phyloP scores from a whole-genome alignment of 208 protist genomes.

The Leishmania gerbilli region DNA sequence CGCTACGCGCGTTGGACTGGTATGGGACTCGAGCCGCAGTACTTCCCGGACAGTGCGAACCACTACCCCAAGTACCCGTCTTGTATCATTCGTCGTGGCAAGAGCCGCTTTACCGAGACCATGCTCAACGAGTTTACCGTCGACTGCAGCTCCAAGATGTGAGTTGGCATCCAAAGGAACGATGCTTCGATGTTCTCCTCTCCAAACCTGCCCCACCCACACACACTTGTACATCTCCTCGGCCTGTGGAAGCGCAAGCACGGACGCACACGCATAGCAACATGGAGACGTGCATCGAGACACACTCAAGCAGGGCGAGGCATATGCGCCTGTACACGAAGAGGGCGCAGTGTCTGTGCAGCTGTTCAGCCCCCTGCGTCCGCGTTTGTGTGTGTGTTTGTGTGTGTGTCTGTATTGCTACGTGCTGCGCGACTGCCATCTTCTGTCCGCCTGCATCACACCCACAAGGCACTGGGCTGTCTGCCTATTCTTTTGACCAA shows the following conservation, averaged over 20 bases:
- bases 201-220: background rate
- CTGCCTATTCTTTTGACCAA: background rate
- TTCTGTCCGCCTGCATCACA: background rate
- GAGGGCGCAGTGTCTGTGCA: background rate
- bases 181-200: background rate
- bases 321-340: background rate
- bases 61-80: slow-evolving; percentile 37
- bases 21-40: slow-evolving; percentile 57
- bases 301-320: background rate
- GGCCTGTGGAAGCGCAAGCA: background rate
- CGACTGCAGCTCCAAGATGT: slow-evolving; percentile 22
- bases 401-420: background rate
- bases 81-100: slow-evolving; percentile 42
- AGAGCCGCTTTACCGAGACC: slow-evolving; percentile 44
- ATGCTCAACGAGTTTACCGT: slow-evolving; percentile 63
- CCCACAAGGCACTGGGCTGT: background rate
- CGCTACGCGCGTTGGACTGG: slow-evolving; percentile 46
- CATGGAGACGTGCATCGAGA: background rate
- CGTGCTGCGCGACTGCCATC: background rate
- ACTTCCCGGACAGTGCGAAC: slow-evolving; percentile 51
- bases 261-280: background rate
- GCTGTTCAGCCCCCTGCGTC: background rate
- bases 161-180: background rate
- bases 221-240: too few species aligned
- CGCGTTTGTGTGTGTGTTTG: background rate